Evolutionary conservation across 345 rosid species (phyloP), one percentile per base, ranked within the genome.

Genomic region (Salix suchowensis): DNA sequence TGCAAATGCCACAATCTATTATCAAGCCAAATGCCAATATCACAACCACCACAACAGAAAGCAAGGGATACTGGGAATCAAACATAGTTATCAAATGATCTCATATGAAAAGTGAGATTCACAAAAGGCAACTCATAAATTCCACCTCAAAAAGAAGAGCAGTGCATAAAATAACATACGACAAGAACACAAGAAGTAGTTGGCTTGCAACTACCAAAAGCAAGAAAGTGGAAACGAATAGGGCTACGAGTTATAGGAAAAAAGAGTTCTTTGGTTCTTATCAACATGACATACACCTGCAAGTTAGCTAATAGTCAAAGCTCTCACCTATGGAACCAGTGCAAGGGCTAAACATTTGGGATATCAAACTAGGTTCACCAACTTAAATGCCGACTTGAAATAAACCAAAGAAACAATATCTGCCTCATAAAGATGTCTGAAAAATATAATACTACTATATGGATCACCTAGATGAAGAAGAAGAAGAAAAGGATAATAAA

Each of bases 261-360:
- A 7, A 44, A 28, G 68, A 71, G 44, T 54, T 28, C 34, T 61
- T 39, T 40, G 65, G 39, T 16, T 71, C 28, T 21, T 44, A 15
- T 16, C 48, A 77, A 78, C 74, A 75, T 58, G 83, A 77, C 52
- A 62, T 46, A 37, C n/a, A 62, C 52, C 60, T 21, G 11, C 48
- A 80, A 36, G 80, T 65, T 19, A 75, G 39, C 65, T 39, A 67
- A 23, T 55, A 62, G 34, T 52, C 66, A 23, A 50, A 2, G 46
- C 34, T 75, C 34, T 65, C 54, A 50, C 48, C 37, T 18, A 14
- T 23, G 7, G 15, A 54, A 26, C 30, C 40, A 75, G 68, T 28
- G n/a, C 16, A 28, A 68, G 14, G 13, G 26, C 46, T 69, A 26
- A 28, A 26, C 36, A 67, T 34, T 52, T 52, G 70, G 34, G n/a